phyloP scores from a whole-genome alignment of 2,329 filamentous ascomycete genomes.

The Aureobasidium subglaciale region DNA sequence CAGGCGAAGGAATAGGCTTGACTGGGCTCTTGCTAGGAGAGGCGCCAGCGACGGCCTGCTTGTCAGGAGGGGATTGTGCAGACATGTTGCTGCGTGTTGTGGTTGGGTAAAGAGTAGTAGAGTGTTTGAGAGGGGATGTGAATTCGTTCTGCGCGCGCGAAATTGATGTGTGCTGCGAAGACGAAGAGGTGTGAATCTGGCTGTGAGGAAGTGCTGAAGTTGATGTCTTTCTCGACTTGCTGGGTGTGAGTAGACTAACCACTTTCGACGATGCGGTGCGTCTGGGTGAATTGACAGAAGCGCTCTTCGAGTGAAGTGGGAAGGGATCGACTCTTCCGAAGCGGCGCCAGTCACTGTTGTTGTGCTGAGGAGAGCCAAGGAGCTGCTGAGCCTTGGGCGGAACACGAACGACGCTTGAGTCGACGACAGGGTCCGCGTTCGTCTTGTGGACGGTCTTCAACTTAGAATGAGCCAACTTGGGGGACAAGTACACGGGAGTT shows the following conservation, averaged over 20 bases:
- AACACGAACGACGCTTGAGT: background rate
- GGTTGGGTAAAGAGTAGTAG: background rate
- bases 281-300: background rate
- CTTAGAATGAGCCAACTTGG: background rate
- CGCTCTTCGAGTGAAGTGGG: background rate
- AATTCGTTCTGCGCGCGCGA: background rate
- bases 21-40: background rate
- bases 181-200: background rate
- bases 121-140: background rate
- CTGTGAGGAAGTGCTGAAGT: background rate
- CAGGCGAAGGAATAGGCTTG: background rate
- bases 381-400: constrained; percentile 10
- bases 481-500: constrained; percentile 21
- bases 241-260: background rate
- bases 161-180: background rate
- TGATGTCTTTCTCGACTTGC: background rate
- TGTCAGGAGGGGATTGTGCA: background rate
- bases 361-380: constrained; percentile 8
- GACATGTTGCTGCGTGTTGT: background rate
- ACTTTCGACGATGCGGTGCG: background rate
- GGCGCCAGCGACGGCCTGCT: background rate
- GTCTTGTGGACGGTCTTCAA: background rate
- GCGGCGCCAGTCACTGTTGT: background rate
- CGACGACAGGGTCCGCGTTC: background rate
- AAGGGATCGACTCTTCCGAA: background rate